Evolutionary conservation across 2,329 filamentous ascomycete species (phyloP).

Genomic region (Cordyceps javanica): DNA sequence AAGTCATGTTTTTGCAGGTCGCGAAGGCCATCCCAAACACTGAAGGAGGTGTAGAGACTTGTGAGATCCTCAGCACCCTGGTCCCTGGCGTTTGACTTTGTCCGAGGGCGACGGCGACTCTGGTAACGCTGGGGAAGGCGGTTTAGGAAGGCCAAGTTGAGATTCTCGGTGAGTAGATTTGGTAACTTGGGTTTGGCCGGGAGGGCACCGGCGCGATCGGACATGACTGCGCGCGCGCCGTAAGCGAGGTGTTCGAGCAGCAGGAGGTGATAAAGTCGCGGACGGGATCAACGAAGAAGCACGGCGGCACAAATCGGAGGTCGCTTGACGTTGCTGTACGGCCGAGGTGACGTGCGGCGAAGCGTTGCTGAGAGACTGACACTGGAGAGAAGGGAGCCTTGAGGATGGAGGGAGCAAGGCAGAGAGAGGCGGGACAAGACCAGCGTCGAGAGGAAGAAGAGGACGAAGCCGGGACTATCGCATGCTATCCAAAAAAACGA

Average conservation of each 20-base stretch:
- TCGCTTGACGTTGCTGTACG: neutral
- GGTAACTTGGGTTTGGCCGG: constrained; percentile 37
- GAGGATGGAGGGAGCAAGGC: neutral
- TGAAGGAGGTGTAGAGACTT: constrained; percentile 74
- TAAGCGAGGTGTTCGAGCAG: neutral
- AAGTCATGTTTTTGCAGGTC: constrained; percentile 72
- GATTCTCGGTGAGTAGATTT: constrained; percentile 33
- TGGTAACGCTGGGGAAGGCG: constrained; percentile 35
- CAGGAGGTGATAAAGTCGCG: neutral
- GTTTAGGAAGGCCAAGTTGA: constrained; percentile 38
- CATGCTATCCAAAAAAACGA: constrained; percentile 13
- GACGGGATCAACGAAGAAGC: neutral
- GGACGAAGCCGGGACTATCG: constrained; percentile 3
- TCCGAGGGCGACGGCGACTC: constrained; percentile 32
- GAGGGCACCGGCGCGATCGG: constrained; percentile 30
- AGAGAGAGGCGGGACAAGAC: neutral
- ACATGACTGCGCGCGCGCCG: constrained; percentile 26
- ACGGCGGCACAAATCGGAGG: neutral
- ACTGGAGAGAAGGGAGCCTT: neutral
- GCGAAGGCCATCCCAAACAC: constrained; percentile 68
- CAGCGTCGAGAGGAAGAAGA: neutral
- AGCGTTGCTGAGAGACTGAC: no score
- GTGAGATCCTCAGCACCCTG: constrained; percentile 56
- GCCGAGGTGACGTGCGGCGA: constrained; percentile 6
- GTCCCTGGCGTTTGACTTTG: constrained; percentile 30